Base-by-base conservation (phyloP, 805 yeast genomes). In the Dipodascus geniculatus region DNA sequence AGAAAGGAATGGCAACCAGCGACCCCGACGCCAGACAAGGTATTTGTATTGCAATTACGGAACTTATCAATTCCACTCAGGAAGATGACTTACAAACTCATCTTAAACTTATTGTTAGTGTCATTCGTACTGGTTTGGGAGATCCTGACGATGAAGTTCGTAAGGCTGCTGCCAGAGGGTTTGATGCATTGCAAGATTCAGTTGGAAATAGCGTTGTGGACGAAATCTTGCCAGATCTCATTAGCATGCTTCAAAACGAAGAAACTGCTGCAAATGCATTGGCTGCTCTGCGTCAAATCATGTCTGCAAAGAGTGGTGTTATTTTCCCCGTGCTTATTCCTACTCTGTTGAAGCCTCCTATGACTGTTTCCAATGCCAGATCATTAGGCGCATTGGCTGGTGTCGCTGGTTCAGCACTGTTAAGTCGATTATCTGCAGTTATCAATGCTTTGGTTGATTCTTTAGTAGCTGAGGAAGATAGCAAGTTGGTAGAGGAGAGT, bases 291-390 rank as follows among this genome's bases (percentile, higher is more conserved):
- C 83, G 85, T 70, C 97, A 90, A 64, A 85, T 93, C 61, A 87
- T 91, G 95, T 79, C 93, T 9, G 82, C 89, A 1, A 87, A 87
- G 63, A 78, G 97, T 3, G 95, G 87, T 55, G 83, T 87, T 2
- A 87, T 95, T 54, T 89, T 95, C 89, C 97, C 98, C 50, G 85
- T 87, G 50, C 77, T 93, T 65, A 76, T 91, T 55, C 97, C 98
- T 48, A 79, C 95, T 0, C 75, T 93, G 64, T 74, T 91, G 64
- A 67, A 81, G 3, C 82, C 88, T 3, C 97, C 97, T 16, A 81
- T 90, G 53, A 87, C 87, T 60, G 74, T 80, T 0, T 83, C 83
- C 71, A 87, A 89, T 70, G 95, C 96, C n/a, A 76, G 78, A 53
- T 95, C 96, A 2, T 73, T 90, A 55, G 87, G 93, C 22, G 81